Evolutionary conservation across 1,139 yeast genomes (phyloP), one percentile per base, ranked within the genome.

Genomic region (Suhomyces ambrosiae): DNA sequence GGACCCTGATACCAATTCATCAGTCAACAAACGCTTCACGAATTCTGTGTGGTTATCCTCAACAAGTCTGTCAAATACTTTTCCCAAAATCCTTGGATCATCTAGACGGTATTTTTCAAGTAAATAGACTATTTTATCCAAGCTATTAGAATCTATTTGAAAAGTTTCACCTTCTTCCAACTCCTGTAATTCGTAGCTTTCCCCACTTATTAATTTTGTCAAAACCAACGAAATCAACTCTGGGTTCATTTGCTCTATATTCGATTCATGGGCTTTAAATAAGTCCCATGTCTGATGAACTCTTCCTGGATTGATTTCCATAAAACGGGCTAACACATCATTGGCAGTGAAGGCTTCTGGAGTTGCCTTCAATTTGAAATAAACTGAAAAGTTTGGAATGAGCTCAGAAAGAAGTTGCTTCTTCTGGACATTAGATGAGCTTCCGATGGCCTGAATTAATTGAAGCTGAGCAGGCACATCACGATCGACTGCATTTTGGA

Each of bases 221-320:
- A 62, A 33, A 2, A 65, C 48, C 7, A 44, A 42, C 1, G 46
- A 37, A 3, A 56, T 43, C 22, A 63, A 42, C 21, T 37, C 38
- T 5, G 43, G 39, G 11, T 34, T 32, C 13, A 41, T 44, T 7
- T 45, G 32, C 7, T 31, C 38, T 7, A 43, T 27, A 7, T 41
- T 34, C 2, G 30, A 37, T 24, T 46, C 47, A 34, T 66, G 66
- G 31, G 57, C 57, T 19, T 54, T 45, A 34, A 56, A 58, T 27
- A 71, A 49, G 13, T 70, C 74, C 56, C 61, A 55, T 22, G 70
- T 54, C 18, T 53, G 46, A 40, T 56, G 60, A 1, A 66, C 76
- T 40, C 77, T 49, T 13, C 74, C 76, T 0, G 76, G 75, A 41
- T 71, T 71, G 21, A 54, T 46, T 9, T 48, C 44, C 11, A 71